Evolutionary conservation across 2,329 filamentous ascomycete species (phyloP), one percentile per base, ranked within the genome.

Genomic region (Mycosphaerella sp.): DNA sequence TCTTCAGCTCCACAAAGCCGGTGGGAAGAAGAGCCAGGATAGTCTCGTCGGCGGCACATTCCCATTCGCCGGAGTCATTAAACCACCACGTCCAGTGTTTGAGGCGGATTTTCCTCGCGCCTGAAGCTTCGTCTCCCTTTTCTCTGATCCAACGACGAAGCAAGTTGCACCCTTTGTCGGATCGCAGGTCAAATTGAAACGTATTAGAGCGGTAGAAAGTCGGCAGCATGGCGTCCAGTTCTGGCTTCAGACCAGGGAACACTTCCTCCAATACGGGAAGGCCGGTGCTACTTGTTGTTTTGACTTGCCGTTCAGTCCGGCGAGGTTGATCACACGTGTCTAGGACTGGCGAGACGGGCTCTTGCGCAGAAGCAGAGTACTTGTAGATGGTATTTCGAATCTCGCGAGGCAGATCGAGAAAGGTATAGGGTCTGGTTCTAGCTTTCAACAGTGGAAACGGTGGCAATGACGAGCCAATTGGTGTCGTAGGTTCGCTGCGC

Each of bases 1-100:
- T 51, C 2, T 34, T 59, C 5, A 61, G 38, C 21, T 48, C 47
- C 43, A 61, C 40, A 11, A 34, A 45, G 2, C 59, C 57, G 6
- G 41, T 53, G 1, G 55, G 45, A 17, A 53, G 11, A 4, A 59
- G 34, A 10, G 54, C 48, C 6, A 59, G 32, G 17, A 54, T 41
- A 10, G 57, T 61, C 32, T 55, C 55, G 29, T 59, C 55, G 7
- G 51, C 43, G 10, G 55, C 44, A 39, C 56, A 51, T 17, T 50
- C 45, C 57, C 59, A 57, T 8, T 48, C 36, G 4, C 52, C 53
- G n/a, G 23, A 48, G 1, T 51, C 39, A 31, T 31, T 59, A 9
- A 51, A 55, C 36, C 55, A 59, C 54, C 55, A 61, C 2, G 57
- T 61, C 46, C 51, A 58, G 44, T 61, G 55, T 29, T 48, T 45